Percentiles rank a stretch among this genome's conserved stretches.
Evolutionary conservation across 352 stramenopile genomes (phyloP).

Genomic region (Aphanomyces stellatus): DNA sequence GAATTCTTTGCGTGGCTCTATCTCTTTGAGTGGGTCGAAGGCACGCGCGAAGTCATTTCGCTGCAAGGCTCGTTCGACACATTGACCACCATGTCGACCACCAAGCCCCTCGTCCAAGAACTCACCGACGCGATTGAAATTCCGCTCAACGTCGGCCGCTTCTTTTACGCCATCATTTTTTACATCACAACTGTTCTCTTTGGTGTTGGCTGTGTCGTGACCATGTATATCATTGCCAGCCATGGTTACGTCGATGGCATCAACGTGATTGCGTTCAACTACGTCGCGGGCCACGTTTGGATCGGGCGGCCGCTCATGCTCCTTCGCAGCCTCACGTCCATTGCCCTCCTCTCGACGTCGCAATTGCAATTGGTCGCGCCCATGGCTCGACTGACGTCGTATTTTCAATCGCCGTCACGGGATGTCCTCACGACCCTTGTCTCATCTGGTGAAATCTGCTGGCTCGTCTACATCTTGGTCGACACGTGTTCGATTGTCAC

Average conservation of each 20-base stretch:
- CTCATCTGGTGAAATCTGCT: not conserved
- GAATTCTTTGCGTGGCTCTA: slow-evolving; percentile 6
- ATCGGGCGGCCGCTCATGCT: not conserved
- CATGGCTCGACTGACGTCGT: not conserved
- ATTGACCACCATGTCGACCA: not conserved
- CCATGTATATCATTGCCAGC: not conserved
- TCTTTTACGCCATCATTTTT: not conserved
- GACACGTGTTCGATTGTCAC: not conserved
- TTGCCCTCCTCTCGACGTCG: not conserved
- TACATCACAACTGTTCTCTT: slow-evolving; percentile 1
- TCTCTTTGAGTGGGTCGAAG: slow-evolving; percentile 3
- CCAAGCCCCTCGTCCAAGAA: not conserved
- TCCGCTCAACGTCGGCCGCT: slow-evolving; percentile 6
- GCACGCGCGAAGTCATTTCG: not conserved
- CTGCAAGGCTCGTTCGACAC: not conserved
- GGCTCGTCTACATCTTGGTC: slow-evolving; percentile 12
- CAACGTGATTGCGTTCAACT: slow-evolving; percentile 3
- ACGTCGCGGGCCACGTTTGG: slow-evolving; percentile 1
- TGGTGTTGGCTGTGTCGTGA: not conserved
- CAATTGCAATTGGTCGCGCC: not conserved
- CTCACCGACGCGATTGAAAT: not conserved
- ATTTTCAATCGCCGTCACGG: not conserved
- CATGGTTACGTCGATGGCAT: not conserved
- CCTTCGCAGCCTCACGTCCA: not conserved
- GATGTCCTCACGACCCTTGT: not conserved